phyloP scores from a whole-genome alignment of 345 rosid genomes.

The Populus pruinosa region DNA sequence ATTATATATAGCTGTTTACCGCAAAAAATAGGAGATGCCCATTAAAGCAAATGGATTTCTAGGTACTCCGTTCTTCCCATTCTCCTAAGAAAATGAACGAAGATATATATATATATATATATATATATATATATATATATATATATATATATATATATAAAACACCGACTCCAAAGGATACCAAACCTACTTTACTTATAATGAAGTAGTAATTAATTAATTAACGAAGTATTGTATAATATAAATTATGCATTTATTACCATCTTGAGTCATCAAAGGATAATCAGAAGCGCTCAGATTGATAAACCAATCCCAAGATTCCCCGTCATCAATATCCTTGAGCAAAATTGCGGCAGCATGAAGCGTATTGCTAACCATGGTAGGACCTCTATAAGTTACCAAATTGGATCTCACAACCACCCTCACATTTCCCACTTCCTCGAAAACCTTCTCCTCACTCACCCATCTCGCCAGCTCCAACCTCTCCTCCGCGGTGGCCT shows the following conservation, averaged over 20 bases:
- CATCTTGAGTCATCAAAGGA: slow-evolving; percentile 90
- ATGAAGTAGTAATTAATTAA: no score
- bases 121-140: no score
- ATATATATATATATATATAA: no score
- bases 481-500: slow-evolving; percentile 72
- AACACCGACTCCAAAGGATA: not conserved
- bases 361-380: slow-evolving; percentile 90
- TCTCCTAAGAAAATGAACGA: no score
- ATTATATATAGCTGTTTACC: no score
- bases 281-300: slow-evolving; percentile 93
- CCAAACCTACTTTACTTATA: no score
- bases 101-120: no score
- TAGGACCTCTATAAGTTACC: slow-evolving; percentile 86
- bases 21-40: no score
- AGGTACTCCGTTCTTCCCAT: no score
- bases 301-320: slow-evolving; percentile 87
- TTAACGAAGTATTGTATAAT: no score
- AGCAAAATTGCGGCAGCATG: slow-evolving; percentile 79
- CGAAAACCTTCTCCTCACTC: slow-evolving; percentile 44
- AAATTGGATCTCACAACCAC: slow-evolving; percentile 64
- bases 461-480: slow-evolving; percentile 62
- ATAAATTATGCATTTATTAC: slow-evolving; percentile 26
- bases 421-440: slow-evolving; percentile 66
- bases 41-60: no score
- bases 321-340: slow-evolving; percentile 49